Evolutionary conservation across 345 rosid genomes (phyloP), one percentile per base, ranked within the genome.

Genomic region (Draba incana): DNA sequence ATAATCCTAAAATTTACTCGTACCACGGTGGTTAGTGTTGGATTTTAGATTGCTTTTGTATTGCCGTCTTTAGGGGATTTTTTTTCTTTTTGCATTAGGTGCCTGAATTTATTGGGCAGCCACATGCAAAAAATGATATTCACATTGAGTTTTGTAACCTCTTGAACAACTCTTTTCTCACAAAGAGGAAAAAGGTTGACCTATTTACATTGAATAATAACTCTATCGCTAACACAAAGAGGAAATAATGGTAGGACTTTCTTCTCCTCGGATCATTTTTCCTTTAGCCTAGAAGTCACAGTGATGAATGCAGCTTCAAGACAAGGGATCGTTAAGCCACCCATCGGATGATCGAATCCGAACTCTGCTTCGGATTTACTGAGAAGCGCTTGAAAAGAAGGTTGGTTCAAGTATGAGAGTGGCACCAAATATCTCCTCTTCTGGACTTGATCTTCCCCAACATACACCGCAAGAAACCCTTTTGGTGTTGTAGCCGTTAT

Each of bases 261-360:
- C 45, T 31, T 42, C 33, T 30, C 47, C 6, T 30, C 2, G 23
- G 44, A 54, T 31, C 50, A 75, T 33, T 57, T 49, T 39, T 68
- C 14, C 10, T 37, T 31, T 23, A 81, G 50, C 25, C 43, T 9
- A n/a, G 80, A 74, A 62, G 77, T 80, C 45, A 82, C 51, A 25
- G 66, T 30, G 20, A 77, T 2, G 61, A 83, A 86, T 1, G 59
- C 58, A 3, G 80, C 80, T 70, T 82, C 81, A 5, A 63, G 49
- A 64, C 87, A 82, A 10, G 84, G 86, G 64, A 86, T 72, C 12
- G 75, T 84, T 14, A 84, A 56, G 31, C 81, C 83, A 0, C 85
- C 84, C 69, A 57, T 83, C 6, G 81, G 83, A 78, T 81, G 83
- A 38, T 80, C 62, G 16, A 69, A 78, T 1, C 85, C 80, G 4